Evolutionary conservation across 805 yeast species (phyloP).

Genomic region (Ogataea trehalophila): DNA sequence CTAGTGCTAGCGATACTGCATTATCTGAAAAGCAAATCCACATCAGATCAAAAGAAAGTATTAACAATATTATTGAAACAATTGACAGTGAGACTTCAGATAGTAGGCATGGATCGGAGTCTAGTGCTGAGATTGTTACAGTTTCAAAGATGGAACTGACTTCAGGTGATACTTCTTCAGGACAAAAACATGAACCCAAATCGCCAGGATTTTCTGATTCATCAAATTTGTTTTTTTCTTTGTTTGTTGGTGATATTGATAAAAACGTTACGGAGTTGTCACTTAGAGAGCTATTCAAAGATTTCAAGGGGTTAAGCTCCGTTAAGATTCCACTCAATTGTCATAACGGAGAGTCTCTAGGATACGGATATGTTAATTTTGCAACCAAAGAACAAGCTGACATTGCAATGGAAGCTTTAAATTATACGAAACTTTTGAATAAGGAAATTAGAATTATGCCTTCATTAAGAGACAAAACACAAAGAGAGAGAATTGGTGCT

Average conservation of each 20-base stretch:
- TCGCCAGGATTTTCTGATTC: too few species aligned
- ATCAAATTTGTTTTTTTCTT: conserved; percentile 18
- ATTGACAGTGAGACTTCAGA: not conserved
- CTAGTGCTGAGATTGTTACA: conserved; percentile 17
- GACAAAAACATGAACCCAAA: not conserved
- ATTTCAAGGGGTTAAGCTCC: conserved; percentile 43
- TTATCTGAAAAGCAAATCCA: not conserved
- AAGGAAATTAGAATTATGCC: conserved; percentile 54
- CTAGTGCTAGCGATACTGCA: not conserved
- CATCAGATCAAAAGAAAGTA: not conserved
- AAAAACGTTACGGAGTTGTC: conserved; percentile 43
- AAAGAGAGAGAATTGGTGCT: conserved; percentile 41
- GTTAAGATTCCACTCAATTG: conserved; percentile 58
- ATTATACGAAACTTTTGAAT: conserved; percentile 37
- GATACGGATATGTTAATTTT: conserved; percentile 73
- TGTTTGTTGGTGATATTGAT: conserved; percentile 64
- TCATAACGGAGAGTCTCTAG: conserved; percentile 50
- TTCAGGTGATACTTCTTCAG: not conserved
- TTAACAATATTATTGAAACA: not conserved
- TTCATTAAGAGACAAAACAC: conserved; percentile 39
- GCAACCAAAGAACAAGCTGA: conserved; percentile 45
- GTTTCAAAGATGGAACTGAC: conserved; percentile 4
- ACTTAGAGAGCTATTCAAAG: conserved; percentile 40
- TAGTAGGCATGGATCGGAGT: conserved; percentile 6
- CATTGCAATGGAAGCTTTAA: conserved; percentile 52